Evolutionary conservation across 1,284 basidiomycete genomes (phyloP).

Genomic region (Moesziomyces aphidis): DNA sequence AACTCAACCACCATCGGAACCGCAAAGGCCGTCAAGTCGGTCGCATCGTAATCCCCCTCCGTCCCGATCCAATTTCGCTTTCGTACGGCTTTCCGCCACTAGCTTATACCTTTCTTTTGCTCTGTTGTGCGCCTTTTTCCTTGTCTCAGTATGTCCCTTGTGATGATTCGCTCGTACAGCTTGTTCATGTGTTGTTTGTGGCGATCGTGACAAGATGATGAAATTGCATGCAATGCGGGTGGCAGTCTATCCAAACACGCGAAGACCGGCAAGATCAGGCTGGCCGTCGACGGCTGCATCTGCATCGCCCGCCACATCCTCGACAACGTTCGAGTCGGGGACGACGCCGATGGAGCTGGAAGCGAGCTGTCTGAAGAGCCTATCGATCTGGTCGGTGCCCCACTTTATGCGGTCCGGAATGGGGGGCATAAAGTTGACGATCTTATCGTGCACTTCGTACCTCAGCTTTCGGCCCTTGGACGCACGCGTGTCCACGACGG

Average conservation of each 20-base stretch:
- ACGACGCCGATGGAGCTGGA: conserved; percentile 16
- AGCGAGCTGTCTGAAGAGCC: conserved; percentile 59
- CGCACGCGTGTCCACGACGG: conserved; percentile 58
- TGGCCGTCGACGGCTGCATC: conserved; percentile 8
- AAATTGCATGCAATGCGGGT: background rate
- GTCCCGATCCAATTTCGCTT: background rate
- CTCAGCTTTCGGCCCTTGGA: conserved; percentile 63
- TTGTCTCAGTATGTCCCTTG: background rate
- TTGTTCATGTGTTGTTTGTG: background rate
- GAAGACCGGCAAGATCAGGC: conserved; percentile 32
- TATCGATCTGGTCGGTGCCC: conserved; percentile 57
- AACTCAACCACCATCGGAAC: conserved; percentile 89
- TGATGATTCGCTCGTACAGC: background rate
- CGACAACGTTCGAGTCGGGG: conserved; percentile 1
- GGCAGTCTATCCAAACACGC: conserved; percentile 31
- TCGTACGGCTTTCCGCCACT: too few relatives aligned
- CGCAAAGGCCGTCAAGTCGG: conserved; percentile 70
- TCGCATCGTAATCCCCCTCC: conserved; percentile 7
- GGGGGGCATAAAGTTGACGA: conserved; percentile 66
- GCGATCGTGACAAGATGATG: background rate
- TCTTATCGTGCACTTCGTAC: conserved; percentile 65
- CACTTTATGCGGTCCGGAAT: conserved; percentile 49
- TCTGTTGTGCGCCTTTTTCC: background rate
- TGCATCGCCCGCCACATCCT: conserved; percentile 12
- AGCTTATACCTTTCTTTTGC: conserved; percentile 9